Base-by-base conservation (phyloP, 2,329 filamentous ascomycete species). In the Claviceps citrina region DNA sequence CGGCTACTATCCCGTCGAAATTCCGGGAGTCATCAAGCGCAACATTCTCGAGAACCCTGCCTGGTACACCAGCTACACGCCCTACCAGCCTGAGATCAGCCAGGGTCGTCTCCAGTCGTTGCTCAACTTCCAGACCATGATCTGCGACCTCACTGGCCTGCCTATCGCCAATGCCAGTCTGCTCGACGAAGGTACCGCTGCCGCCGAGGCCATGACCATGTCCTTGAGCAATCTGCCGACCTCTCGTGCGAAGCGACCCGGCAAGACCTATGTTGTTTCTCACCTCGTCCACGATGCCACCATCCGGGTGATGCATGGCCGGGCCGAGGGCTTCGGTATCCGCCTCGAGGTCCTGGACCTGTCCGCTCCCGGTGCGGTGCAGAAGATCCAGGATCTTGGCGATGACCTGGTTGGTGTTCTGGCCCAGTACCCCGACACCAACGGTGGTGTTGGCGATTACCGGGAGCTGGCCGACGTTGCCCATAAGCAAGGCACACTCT, bases 41-140 rank as follows among this genome's bases (percentile, higher is more conserved):
- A 95, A 95, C 57, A 72, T 96, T 4, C 66, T 96, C 43, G 86
- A 96, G 68, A 89, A 82, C 58, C 89, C 89, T 5, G 86, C 80
- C 8, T 96, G 89, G 89, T 96, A 96, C 60, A 96, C 89, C 31
- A 94, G 86, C 64, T 95, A 96, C 61, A 95, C 89, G 0, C 89
- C 89, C 13, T 96, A 95, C 62, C 89, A 96, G 65, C 82, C 89
- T 2, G 89, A 96, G 64, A 94, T 96, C 66, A 94, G 86, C 58
- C 89, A 96, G 64, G 89, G 89, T 27, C 78, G 89, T 41, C 64
- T 96, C 46, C 85, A 95, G 68, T 93, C 85, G 5, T 67, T 96
- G 40, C 68, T 96, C 46, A 96, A 96, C 68, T 96, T 86, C 66
- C 89, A 96, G 67, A 96, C 89, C 15, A 70, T 96, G 66, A 81